These are phyloP conservation scores for Quercus parvula DNA, from an alignment of 306 rosid genomes.

Conservation along the genomic window DNA sequence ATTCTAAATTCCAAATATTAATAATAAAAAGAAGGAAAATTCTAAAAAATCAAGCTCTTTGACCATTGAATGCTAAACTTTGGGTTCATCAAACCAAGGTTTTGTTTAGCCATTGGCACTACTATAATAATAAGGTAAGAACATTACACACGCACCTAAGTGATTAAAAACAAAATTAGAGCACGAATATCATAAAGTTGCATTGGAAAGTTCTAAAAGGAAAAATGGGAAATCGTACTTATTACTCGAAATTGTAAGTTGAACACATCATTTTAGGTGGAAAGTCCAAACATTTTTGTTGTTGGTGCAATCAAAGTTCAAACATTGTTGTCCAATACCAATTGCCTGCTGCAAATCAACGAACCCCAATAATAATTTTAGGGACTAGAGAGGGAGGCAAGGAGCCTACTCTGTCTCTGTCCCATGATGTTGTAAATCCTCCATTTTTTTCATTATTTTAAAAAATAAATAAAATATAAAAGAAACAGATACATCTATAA, in stretches of 20 bases:
- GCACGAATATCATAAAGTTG: constrained; percentile 11
- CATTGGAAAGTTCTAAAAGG: background rate
- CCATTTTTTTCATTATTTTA: background rate
- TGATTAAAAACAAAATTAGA: background rate
- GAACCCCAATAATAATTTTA: background rate
- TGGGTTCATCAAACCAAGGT: constrained; percentile 37
- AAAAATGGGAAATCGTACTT: constrained; percentile 1
- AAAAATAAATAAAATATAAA: no score
- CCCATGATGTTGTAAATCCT: background rate
- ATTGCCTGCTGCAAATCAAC: background rate
- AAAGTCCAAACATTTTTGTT: background rate
- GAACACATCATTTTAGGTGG: constrained; percentile 22
- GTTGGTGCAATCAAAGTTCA: constrained; percentile 10
- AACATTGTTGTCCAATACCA: background rate
- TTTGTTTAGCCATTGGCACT: background rate
- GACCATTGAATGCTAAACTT: constrained; percentile 45
- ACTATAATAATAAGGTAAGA: background rate
- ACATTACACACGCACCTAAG: constrained; percentile 1
- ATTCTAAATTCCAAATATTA: constrained; percentile 14
- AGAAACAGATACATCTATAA: no score
- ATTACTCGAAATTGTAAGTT: constrained; percentile 9
- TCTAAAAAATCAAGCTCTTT: constrained; percentile 33
- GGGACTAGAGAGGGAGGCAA: no score
- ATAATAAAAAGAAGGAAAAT: constrained; percentile 13
- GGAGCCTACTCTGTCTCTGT: background rate